Conservation (phyloP, 768 basidiomycete species). For the Serpula lacrymans region DNA sequence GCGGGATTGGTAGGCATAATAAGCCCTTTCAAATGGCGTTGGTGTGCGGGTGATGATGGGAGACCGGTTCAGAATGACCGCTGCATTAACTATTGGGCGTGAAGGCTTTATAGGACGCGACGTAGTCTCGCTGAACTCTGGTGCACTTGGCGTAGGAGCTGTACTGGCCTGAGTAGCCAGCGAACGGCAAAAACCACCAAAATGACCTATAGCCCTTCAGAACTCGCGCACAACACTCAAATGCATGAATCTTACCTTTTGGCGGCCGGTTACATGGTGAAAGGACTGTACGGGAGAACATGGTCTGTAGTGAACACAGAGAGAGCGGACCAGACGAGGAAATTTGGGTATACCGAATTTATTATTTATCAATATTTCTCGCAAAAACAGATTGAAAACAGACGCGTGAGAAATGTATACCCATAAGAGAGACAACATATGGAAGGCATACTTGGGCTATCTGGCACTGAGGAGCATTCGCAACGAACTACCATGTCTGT, state of each 20-base stretch:
- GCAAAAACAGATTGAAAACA: too few species aligned
- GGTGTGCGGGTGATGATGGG: constrained; percentile 73
- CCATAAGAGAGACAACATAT: too few species aligned
- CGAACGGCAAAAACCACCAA: constrained; percentile 28
- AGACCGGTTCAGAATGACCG: constrained; percentile 75
- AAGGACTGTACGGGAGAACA: constrained; percentile 33
- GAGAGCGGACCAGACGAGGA: too few species aligned
- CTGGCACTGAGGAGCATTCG: neutral
- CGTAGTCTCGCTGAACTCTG: constrained; percentile 6
- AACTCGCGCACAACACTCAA: too few species aligned
- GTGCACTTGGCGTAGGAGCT: constrained; percentile 7
- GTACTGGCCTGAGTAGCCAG: constrained; percentile 41
- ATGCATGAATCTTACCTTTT: constrained; percentile 30
- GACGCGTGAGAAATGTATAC: too few species aligned
- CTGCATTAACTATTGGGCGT: constrained; percentile 47
- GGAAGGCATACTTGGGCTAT: too few species aligned
- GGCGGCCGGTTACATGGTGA: constrained; percentile 28
- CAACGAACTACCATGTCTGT: constrained; percentile 54
- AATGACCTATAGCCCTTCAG: too few species aligned
- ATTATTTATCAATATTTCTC: too few species aligned
- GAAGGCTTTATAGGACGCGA: constrained; percentile 25
- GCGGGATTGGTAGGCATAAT: constrained; percentile 79
- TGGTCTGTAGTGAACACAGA: too few species aligned
- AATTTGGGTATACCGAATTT: too few species aligned
- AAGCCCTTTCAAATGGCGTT: constrained; percentile 72